Conservation (phyloP, 495 filamentous ascomycete genomes). For the Penicillium ucsense region DNA sequence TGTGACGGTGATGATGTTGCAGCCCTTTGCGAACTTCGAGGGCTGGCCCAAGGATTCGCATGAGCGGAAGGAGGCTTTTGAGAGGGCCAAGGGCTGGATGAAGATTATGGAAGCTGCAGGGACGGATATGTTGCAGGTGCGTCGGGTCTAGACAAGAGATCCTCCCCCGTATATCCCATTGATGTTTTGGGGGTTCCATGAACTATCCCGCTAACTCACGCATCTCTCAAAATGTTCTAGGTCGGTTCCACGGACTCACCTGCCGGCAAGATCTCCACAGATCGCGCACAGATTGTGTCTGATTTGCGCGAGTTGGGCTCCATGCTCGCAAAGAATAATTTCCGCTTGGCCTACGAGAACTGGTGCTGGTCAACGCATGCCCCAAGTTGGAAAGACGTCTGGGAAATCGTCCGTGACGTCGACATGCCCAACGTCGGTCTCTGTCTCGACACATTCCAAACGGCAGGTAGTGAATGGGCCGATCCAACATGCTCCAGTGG, state of each 20-base stretch:
- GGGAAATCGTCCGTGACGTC: conserved; percentile 53
- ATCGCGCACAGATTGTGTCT: conserved; percentile 38
- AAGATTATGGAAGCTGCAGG: conserved; percentile 61
- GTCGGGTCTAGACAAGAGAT: background rate
- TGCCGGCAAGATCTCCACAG: conserved; percentile 37
- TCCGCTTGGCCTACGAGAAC: conserved; percentile 68
- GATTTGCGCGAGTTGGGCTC: conserved; percentile 59
- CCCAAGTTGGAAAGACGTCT: conserved; percentile 56
- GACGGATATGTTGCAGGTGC: conserved; percentile 64
- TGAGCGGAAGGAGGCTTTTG: conserved; percentile 56
- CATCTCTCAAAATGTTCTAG: conserved; percentile 15
- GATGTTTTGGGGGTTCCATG: no score
- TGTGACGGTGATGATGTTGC: conserved; percentile 61
- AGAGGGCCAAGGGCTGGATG: conserved; percentile 58
- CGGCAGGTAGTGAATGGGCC: conserved; percentile 62
- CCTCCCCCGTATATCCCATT: no score
- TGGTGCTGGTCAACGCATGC: conserved; percentile 78
- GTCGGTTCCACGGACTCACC: conserved; percentile 62
- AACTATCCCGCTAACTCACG: background rate
- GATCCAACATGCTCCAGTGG: conserved; percentile 63
- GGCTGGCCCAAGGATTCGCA: conserved; percentile 54
- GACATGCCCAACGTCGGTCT: conserved; percentile 60
- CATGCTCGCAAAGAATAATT: conserved; percentile 44
- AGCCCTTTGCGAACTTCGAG: conserved; percentile 75
- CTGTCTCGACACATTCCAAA: conserved; percentile 79